These are phyloP conservation scores for Guyanaporus albipodus DNA, from an alignment of 768 basidiomycete genomes.

Conservation along the genomic window DNA sequence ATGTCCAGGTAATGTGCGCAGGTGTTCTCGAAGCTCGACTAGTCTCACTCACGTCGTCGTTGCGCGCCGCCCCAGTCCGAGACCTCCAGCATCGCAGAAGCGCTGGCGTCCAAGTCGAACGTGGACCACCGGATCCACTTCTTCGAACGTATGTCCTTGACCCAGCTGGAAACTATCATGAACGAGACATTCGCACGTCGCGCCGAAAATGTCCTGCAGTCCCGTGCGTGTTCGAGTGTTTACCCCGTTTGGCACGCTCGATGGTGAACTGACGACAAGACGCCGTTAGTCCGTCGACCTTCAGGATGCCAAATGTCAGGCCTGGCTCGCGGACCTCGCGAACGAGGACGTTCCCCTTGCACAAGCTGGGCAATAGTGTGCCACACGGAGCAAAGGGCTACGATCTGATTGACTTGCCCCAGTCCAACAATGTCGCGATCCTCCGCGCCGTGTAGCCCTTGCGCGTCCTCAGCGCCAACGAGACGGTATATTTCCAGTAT, in stretches of 20 bases:
- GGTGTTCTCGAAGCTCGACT: conserved; percentile 22
- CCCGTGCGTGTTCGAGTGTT: conserved; percentile 68
- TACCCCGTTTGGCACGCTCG: too few relatives aligned
- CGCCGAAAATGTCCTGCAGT: conserved; percentile 50
- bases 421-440: conserved; percentile 71
- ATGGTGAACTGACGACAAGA: too few relatives aligned
- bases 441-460: conserved; percentile 85
- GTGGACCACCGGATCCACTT: conserved; percentile 43
- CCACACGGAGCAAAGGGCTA: conserved; percentile 85
- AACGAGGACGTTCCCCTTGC: conserved; percentile 72
- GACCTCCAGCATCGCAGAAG: conserved; percentile 11
- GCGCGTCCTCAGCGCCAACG: conserved; percentile 82
- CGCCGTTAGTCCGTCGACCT: conserved; percentile 54
- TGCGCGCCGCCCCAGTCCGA: conserved; percentile 22
- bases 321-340: conserved; percentile 82
- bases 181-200: conserved; percentile 68
- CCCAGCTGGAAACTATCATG: conserved; percentile 70
- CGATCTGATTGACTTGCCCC: conserved; percentile 76
- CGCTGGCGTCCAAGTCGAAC: conserved; percentile 11
- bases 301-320: conserved; percentile 79
- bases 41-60: conserved; percentile 37
- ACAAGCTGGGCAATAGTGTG: conserved; percentile 80
- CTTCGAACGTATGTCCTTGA: conserved; percentile 47
- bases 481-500: conserved; percentile 69
- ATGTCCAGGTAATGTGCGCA: conserved; percentile 66